Conservation (phyloP, 768 basidiomycete genomes). For the Panellus pusillus region DNA sequence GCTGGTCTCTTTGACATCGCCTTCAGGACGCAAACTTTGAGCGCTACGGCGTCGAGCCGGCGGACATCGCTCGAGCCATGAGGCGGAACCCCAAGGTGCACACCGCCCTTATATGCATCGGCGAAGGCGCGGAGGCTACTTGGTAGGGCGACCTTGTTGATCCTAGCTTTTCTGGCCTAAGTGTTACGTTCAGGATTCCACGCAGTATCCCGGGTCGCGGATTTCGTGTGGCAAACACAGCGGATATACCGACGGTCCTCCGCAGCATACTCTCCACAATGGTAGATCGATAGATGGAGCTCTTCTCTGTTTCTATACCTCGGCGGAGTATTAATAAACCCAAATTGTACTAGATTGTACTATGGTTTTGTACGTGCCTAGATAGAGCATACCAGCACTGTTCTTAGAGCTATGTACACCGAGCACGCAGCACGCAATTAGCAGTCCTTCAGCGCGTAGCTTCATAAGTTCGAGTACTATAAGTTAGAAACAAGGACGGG, state of each 20-base stretch:
- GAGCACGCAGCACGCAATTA: too few relatives aligned
- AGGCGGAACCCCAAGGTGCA: slow-evolving; percentile 62
- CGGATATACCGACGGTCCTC: slow-evolving; percentile 64
- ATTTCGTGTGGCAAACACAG: slow-evolving; percentile 59
- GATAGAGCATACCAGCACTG: too few relatives aligned
- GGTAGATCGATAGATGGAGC: slow-evolving; percentile 40
- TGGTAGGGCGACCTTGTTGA: slow-evolving; percentile 43
- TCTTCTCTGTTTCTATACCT: background rate
- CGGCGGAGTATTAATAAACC: too few relatives aligned
- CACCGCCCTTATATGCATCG: slow-evolving; percentile 67
- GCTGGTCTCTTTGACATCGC: background rate
- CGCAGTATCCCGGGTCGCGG: slow-evolving; percentile 60
- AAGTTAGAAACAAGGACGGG: too few relatives aligned
- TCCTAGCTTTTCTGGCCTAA: background rate
- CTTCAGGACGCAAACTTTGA: slow-evolving; percentile 65
- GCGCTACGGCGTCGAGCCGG: slow-evolving; percentile 59
- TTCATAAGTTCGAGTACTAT: too few relatives aligned
- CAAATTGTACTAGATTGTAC: too few relatives aligned
- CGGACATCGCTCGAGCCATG: slow-evolving; percentile 59
- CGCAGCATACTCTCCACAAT: slow-evolving; percentile 60
- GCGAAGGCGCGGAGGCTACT: slow-evolving; percentile 63
- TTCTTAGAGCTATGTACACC: too few relatives aligned
- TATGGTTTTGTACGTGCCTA: too few relatives aligned
- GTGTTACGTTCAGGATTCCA: slow-evolving; percentile 46
- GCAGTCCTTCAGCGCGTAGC: too few relatives aligned